Evolutionary conservation across 768 basidiomycete species (phyloP).

Genomic region (Lyophyllum semitale): DNA sequence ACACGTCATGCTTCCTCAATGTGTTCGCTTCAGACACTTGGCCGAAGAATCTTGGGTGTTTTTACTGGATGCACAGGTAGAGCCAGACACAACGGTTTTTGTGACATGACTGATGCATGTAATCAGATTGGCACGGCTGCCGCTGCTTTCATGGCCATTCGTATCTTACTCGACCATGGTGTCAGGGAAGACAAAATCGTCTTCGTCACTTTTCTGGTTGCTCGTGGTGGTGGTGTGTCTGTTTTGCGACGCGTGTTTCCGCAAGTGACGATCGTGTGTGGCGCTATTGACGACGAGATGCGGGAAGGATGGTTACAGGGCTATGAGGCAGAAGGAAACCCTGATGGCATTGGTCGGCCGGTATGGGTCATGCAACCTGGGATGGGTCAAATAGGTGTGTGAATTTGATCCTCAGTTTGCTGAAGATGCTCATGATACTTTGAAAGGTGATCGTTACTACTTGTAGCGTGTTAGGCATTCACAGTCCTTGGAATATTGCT

Average conservation of each 20-base stretch:
- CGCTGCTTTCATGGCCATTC: conserved; percentile 92
- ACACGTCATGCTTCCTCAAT: conserved; percentile 77
- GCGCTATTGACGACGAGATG: conserved; percentile 78
- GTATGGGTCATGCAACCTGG: conserved; percentile 87
- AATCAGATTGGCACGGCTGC: conserved; percentile 89
- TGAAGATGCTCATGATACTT: conserved; percentile 9
- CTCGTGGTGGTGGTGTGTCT: conserved; percentile 76
- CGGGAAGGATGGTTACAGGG: conserved; percentile 72
- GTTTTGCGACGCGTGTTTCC: conserved; percentile 86
- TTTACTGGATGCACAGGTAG: conserved; percentile 85
- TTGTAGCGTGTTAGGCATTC: conserved; percentile 17
- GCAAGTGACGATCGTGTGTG: conserved; percentile 78
- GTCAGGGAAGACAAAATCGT: conserved; percentile 82
- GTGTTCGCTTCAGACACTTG: conserved; percentile 62
- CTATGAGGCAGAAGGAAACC: conserved; percentile 49
- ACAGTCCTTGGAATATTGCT: background rate
- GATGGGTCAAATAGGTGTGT: conserved; percentile 78
- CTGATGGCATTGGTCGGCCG: conserved; percentile 55
- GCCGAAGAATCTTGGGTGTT: conserved; percentile 82
- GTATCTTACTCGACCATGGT: conserved; percentile 91
- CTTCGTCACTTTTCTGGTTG: conserved; percentile 88
- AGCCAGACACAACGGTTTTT: background rate
- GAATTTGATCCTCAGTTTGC: background rate
- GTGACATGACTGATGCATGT: background rate
- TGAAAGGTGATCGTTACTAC: conserved; percentile 43